Evolutionary conservation across 257 asterid genomes (phyloP).

Genomic region (Anisodus acutangulus): DNA sequence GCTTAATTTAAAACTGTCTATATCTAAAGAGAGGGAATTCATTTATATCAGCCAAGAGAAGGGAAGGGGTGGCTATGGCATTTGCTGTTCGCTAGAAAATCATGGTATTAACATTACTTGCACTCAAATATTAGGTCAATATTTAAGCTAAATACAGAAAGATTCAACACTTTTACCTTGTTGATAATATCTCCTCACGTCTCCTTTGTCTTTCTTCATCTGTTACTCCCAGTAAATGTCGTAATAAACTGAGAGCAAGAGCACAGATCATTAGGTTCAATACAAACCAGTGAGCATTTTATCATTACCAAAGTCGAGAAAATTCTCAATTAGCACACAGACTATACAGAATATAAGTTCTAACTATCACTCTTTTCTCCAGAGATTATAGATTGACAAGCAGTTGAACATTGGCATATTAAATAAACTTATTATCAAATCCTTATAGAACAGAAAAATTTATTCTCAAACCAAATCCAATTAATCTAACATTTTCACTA

Average conservation of each 20-base stretch:
- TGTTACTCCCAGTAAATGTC: conserved; percentile 81
- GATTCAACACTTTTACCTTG: conserved; percentile 59
- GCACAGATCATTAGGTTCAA: conserved; percentile 30
- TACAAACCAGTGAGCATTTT: neutral
- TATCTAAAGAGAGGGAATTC: neutral
- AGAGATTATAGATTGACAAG: neutral
- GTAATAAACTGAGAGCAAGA: conserved; percentile 68
- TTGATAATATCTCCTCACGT: conserved; percentile 89
- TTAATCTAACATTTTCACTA: neutral
- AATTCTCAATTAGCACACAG: neutral
- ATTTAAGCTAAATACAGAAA: neutral
- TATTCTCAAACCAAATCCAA: neutral
- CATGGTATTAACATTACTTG: neutral
- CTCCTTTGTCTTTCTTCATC: conserved; percentile 88
- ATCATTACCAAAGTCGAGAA: neutral
- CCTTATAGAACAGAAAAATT: neutral
- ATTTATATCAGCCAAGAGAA: neutral
- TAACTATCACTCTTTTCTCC: conserved; percentile 15
- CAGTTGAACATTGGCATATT: neutral
- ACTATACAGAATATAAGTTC: neutral
- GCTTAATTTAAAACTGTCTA: neutral
- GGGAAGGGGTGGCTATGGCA: neutral
- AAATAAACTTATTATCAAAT: neutral
- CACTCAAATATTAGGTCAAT: conserved; percentile 18
- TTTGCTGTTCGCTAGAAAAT: neutral